Conservation (phyloP, 495 filamentous ascomycete genomes). For the Stereocaulon alpinum region DNA sequence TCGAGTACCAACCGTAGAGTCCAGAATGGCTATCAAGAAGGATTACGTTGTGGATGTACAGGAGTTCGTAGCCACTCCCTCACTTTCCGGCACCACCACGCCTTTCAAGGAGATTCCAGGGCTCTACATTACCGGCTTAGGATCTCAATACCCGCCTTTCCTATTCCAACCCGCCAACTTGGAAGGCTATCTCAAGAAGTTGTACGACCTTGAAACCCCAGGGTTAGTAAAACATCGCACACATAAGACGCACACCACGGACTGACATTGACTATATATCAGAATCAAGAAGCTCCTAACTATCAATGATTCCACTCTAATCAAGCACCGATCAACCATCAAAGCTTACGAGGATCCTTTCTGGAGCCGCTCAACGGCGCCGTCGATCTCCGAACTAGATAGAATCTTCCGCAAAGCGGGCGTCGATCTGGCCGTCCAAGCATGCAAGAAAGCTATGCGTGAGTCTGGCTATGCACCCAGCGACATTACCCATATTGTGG, state of each 20-base stretch:
- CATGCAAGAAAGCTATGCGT: constrained; percentile 43
- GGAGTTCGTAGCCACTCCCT: background rate
- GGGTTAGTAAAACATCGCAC: background rate
- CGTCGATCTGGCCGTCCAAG: constrained; percentile 43
- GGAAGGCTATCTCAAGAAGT: background rate
- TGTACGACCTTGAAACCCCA: constrained; percentile 4
- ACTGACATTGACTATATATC: background rate
- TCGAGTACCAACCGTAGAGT: background rate
- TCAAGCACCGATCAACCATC: constrained; percentile 47
- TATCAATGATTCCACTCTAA: constrained; percentile 50
- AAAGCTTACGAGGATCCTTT: constrained; percentile 40
- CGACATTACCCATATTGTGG: constrained; percentile 52
- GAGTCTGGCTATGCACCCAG: constrained; percentile 35
- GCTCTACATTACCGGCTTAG: constrained; percentile 9
- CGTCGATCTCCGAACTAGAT: constrained; percentile 45
- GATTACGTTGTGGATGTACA: background rate
- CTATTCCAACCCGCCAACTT: background rate
- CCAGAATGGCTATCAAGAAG: background rate
- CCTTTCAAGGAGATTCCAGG: background rate
- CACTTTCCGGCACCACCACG: background rate
- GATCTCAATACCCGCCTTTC: constrained; percentile 11
- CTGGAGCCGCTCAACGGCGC: constrained; percentile 38
- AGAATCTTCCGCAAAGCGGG: constrained; percentile 43
- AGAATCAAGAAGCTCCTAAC: constrained; percentile 38
- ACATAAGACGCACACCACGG: background rate